Evolutionary conservation across 2,329 filamentous ascomycete species (phyloP), one percentile per base, ranked within the genome.

Genomic region (Colletotrichum incanum): DNA sequence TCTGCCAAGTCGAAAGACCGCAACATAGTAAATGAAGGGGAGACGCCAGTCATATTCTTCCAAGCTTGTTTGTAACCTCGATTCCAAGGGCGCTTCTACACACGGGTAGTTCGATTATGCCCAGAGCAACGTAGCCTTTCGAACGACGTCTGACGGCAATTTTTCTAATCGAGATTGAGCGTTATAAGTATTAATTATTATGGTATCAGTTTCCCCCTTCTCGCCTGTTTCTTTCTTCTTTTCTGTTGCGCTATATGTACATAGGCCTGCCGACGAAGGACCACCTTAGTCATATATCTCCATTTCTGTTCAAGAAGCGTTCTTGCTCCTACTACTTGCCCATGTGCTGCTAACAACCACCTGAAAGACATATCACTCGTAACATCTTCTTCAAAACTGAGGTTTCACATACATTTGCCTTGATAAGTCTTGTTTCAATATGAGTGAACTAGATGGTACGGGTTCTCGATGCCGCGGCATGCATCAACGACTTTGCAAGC

Each of bases 381-480:
- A 4, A 5, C 26, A 7, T 50, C 2, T 14, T 26, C 5, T 1
- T 50, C 11, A 50, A 26, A 12, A 16, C 23, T 8, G 1, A 26
- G 14, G 11, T 12, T 3, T 9, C 20, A 1, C 14, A 1, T 2
- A 9, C 11, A 1, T 0, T 28, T 9, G 34, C 6, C 12, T 50
- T n/a, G 14, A 8, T 37, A 4, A 18, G 2, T 4, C 16, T 50
- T 9, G 6, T 18, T 28, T 5, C 14, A 18, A 7, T 8, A 28
- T 8, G n/a, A 49, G 26, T 7, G 18, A 14, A 7, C 14, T 23
- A 5, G 28, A 16, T 50, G 12, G 14, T 5, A 26, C 23, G 49
- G 23, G 16, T 28, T 50, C 3, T 11, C 23, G 14, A 50, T 50
- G 14, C 16, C 23, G 14, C 18, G 23, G 49, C 49, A 50, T 28